Percentiles rank a stretch among this genome's conserved stretches.
phyloP scores from a whole-genome alignment of 2,329 filamentous ascomycete genomes.

The Graphilbum ipis-grandicollis region DNA sequence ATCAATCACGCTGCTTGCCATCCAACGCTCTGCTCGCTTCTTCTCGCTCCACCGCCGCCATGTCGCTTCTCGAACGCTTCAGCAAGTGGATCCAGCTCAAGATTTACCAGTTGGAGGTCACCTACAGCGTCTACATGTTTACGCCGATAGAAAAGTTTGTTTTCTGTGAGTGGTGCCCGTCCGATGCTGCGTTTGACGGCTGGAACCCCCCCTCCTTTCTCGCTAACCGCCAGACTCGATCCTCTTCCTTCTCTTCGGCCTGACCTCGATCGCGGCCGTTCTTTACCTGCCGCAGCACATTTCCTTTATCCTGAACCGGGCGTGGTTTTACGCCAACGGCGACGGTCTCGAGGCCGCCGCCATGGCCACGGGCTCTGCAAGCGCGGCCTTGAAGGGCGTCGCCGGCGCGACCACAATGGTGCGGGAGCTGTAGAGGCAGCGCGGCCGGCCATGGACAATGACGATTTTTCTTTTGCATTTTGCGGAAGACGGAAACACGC shows the following conservation, averaged over 20 bases:
- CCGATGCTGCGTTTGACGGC: not conserved
- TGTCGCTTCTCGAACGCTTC: constrained; percentile 33
- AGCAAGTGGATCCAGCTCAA: constrained; percentile 84
- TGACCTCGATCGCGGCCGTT: constrained; percentile 71
- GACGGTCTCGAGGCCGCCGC: constrained; percentile 39
- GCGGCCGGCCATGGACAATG: no score
- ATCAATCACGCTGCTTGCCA: no score
- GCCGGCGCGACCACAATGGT: constrained; percentile 15
- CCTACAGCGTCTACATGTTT: constrained; percentile 92
- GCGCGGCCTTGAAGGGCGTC: constrained; percentile 16
- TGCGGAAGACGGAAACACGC: no score
- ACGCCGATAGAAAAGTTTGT: constrained; percentile 92
- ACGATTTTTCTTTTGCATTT: no score
- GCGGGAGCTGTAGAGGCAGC: constrained; percentile 24
- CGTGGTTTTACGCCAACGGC: constrained; percentile 90
- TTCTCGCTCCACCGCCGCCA: constrained; percentile 9
- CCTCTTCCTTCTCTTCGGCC: constrained; percentile 74
- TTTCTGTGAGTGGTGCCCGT: constrained; percentile 88
- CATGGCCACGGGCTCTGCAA: constrained; percentile 24
- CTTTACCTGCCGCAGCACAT: constrained; percentile 92
- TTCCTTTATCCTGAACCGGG: constrained; percentile 61
- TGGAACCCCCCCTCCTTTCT: not conserved
- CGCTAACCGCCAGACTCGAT: constrained; percentile 55
- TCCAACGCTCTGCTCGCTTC: no score
- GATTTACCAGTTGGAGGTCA: constrained; percentile 97